Evolutionary conservation across 2,329 filamentous ascomycete genomes (phyloP), one percentile per base, ranked within the genome.

Genomic region (Emmonsia crescens): DNA sequence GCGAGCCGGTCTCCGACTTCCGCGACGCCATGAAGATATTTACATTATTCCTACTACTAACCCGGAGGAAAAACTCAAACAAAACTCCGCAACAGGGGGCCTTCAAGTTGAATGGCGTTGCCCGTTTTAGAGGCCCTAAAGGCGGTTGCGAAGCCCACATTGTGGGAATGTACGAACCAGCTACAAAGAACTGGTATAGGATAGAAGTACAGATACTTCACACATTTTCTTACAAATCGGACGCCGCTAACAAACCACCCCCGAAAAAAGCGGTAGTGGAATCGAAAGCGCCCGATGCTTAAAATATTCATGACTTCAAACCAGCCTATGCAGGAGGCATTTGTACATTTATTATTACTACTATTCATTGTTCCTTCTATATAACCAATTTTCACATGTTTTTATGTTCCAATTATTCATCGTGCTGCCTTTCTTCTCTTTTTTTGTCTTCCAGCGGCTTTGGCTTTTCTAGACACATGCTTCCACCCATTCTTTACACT

Each of bases 51-150:
- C 57, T 46, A 3, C 27, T 40, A 12, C 19, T 59, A 21, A 27
- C 29, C n/a, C 40, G 57, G 44, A 40, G 24, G 16, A 38, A 31
- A 36, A 54, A 24, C 27, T 8, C 52, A 12, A 36, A 48, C n/a
- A 33, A 44, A 61, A 44, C n/a, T 24, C 59, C 38, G 42, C 61
- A 12, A 52, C n/a, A 21, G 29, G 59, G 8, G 24, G 49, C 5
- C 33, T 63, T 63, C 44, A 42, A 10, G n/a, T 29, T 60, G 27
- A 36, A 55, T 31, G 64, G 64, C 3, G 27, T 64, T 57, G 46
- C 60, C 31, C 19, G 21, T 2, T 33, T 65, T 4, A 16, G 16
- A 48, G 62, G 64, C 29, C 51, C 57, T 33, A 44, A 52, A 24
- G 62, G 64, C 24, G 14, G 36, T 3, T 64, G 60, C 49, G 62